Evolutionary conservation across 805 yeast species (phyloP).

Genomic region (Saturnispora halmiae): DNA sequence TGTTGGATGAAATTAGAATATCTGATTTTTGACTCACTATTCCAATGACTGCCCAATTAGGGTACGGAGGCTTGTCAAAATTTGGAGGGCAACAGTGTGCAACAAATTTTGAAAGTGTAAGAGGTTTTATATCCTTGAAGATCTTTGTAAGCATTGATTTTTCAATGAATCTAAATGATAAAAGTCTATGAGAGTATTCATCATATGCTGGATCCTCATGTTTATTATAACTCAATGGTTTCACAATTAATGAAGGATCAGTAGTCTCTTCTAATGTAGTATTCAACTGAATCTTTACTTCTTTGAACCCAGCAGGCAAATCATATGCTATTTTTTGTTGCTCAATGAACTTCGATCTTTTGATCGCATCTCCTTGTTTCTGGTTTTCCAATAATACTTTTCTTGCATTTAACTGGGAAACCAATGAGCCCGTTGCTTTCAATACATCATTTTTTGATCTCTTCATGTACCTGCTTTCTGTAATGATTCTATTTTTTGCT

Average conservation of each 20-base stretch:
- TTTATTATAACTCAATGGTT: slow-evolving; percentile 3
- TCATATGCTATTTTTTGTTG: slow-evolving; percentile 4
- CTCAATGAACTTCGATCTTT: slow-evolving; percentile 1
- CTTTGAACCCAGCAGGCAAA: slow-evolving; percentile 6
- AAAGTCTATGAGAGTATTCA: slow-evolving; percentile 33
- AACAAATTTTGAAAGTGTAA: slow-evolving; percentile 51
- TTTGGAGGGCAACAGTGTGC: slow-evolving; percentile 60
- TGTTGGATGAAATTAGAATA: slow-evolving; percentile 36
- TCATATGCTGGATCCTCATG: slow-evolving; percentile 26
- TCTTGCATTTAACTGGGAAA: neutral
- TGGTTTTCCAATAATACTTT: slow-evolving; percentile 2
- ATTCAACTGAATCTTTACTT: slow-evolving; percentile 1
- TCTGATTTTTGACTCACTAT: slow-evolving; percentile 50
- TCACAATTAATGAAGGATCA: neutral
- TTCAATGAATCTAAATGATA: slow-evolving; percentile 41
- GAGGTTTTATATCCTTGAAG: slow-evolving; percentile 42
- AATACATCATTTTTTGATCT: slow-evolving; percentile 29
- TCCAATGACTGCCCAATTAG: slow-evolving; percentile 79
- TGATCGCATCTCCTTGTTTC: neutral
- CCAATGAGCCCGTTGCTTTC: neutral
- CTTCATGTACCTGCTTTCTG: slow-evolving; percentile 3
- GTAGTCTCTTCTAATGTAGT: slow-evolving; percentile 1
- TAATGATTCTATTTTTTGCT: neutral
- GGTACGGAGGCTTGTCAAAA: slow-evolving; percentile 56
- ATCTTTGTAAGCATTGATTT: slow-evolving; percentile 27